Percentiles rank a stretch among this genome's conserved stretches.
phyloP scores from a whole-genome alignment of 495 filamentous ascomycete species.

The Margaritispora aquatica region DNA sequence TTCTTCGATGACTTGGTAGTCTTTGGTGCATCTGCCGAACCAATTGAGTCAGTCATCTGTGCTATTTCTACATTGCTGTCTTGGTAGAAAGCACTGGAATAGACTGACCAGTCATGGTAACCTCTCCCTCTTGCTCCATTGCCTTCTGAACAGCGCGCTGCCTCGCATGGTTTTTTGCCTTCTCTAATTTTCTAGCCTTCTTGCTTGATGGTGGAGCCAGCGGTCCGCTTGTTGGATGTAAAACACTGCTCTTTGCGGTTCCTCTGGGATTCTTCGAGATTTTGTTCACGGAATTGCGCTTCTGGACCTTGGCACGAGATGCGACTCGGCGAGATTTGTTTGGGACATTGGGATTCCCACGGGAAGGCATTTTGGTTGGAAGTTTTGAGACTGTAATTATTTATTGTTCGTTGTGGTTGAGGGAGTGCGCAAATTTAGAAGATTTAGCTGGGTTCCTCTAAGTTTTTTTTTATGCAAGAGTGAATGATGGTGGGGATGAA shows the following conservation, averaged over 20 bases:
- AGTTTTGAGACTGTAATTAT: not conserved
- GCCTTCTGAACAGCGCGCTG: conserved; percentile 21
- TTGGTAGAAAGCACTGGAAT: too few species aligned
- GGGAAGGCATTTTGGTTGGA: conserved; percentile 25
- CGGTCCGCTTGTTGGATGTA: conserved; percentile 22
- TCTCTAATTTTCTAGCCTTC: conserved; percentile 25
- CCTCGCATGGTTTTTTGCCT: conserved; percentile 21
- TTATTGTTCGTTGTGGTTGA: too few species aligned
- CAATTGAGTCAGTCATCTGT: not conserved
- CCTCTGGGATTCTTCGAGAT: conserved; percentile 24
- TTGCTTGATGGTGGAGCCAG: conserved; percentile 23
- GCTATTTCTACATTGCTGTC: too few species aligned
- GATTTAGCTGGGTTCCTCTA: too few species aligned
- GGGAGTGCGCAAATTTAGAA: too few species aligned
- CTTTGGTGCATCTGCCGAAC: conserved; percentile 18
- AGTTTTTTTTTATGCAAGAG: not conserved
- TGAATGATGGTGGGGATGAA: too few species aligned
- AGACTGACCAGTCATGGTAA: conserved; percentile 24
- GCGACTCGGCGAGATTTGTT: conserved; percentile 22
- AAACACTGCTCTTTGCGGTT: conserved; percentile 15
- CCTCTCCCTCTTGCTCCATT: conserved; percentile 22
- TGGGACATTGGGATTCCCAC: conserved; percentile 25
- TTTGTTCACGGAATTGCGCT: conserved; percentile 18
- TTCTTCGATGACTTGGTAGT: conserved; percentile 15
- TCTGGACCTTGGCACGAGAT: conserved; percentile 21